A percentile compares a stretch with the other conserved stretches of the same genome.
Evolutionary conservation across 202 grass and related monocot species (phyloP).

Genomic region (Elaeis oleifera): DNA sequence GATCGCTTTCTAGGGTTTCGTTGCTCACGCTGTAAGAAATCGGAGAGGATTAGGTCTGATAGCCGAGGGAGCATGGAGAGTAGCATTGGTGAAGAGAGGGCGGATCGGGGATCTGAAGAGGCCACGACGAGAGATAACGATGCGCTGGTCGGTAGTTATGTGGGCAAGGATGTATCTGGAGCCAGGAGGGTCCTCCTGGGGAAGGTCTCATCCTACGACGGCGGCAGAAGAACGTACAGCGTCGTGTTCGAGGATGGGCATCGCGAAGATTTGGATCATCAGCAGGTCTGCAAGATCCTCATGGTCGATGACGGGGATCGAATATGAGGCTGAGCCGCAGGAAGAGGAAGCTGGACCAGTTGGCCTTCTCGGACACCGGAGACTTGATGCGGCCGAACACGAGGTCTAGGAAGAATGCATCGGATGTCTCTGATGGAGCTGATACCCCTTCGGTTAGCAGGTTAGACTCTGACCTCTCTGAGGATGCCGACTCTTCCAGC

Average conservation of each 20-base stretch:
- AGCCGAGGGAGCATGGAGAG: background rate
- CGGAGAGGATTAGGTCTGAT: too few relatives aligned
- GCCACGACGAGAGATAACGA: background rate
- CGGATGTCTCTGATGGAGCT: constrained; percentile 22
- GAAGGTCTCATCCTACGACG: constrained; percentile 30
- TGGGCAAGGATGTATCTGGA: background rate
- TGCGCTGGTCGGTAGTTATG: constrained; percentile 4
- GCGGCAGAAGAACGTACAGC: constrained; percentile 12
- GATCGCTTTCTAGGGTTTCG: too few relatives aligned
- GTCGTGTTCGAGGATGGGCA: constrained; percentile 63
- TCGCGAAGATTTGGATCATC: constrained; percentile 31
- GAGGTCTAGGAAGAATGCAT: constrained; percentile 24
- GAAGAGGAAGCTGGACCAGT: constrained; percentile 79
- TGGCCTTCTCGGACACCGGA: constrained; percentile 34
- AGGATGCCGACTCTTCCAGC: constrained; percentile 60
- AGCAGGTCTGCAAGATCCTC: constrained; percentile 35
- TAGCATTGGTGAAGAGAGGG: background rate
- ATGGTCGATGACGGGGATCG: constrained; percentile 29
- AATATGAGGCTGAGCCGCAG: constrained; percentile 71
- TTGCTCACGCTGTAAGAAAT: too few relatives aligned
- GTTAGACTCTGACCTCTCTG: constrained; percentile 39
- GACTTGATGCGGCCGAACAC: constrained; percentile 30
- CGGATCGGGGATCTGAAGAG: constrained; percentile 8
- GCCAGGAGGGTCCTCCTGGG: background rate
- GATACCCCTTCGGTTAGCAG: constrained; percentile 24